Evolutionary conservation across 2,329 filamentous ascomycete genomes (phyloP).

Genomic region (Scedosporium minutisporum): DNA sequence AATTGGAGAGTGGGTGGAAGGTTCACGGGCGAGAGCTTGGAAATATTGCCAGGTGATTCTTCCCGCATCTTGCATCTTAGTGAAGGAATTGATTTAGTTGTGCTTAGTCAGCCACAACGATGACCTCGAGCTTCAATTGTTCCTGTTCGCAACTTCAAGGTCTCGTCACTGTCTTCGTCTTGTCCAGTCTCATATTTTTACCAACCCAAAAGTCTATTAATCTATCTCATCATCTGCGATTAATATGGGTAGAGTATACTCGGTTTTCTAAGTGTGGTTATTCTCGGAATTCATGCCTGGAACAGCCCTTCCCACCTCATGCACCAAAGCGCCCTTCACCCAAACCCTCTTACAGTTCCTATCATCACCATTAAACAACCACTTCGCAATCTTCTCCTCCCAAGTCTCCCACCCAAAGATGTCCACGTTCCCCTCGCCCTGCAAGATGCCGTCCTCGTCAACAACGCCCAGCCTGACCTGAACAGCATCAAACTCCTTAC

Average conservation of each 20-base stretch:
- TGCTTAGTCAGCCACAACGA: not conserved
- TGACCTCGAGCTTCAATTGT: no score
- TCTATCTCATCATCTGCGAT: no score
- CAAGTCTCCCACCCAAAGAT: constrained; percentile 88
- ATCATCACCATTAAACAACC: constrained; percentile 90
- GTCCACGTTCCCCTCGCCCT: constrained; percentile 57
- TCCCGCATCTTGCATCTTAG: not conserved
- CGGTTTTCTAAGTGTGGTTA: not conserved
- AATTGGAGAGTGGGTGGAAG: not conserved
- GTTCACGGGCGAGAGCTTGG: not conserved
- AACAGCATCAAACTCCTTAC: constrained; percentile 88
- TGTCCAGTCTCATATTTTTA: no score
- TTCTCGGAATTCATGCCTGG: not conserved
- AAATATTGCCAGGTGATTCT: not conserved
- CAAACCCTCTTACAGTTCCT: constrained; percentile 82
- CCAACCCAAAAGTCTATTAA: no score
- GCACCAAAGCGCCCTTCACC: constrained; percentile 77
- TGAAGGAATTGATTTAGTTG: not conserved
- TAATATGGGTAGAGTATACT: no score
- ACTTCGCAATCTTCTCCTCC: constrained; percentile 82
- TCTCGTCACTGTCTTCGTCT: no score
- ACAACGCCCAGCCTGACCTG: constrained; percentile 56
- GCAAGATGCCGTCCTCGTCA: constrained; percentile 26
- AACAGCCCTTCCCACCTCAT: constrained; percentile 32
- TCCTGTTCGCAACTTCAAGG: no score